phyloP scores from a whole-genome alignment of 306 rosid species.

The Mucuna pruriens region DNA sequence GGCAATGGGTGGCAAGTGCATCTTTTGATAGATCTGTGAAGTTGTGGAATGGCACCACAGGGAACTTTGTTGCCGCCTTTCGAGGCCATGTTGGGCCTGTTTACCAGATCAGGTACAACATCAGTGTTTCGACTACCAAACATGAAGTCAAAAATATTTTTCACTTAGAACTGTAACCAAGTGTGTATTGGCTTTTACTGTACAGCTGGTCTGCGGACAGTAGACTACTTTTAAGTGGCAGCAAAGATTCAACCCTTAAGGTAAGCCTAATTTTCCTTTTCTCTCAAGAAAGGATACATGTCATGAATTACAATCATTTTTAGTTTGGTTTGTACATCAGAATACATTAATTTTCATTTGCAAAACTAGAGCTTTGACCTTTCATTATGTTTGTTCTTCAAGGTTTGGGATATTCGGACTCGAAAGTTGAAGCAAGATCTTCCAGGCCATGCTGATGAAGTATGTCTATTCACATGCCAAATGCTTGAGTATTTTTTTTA shows the following conservation, averaged over 20 bases:
- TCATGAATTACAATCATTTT: constrained; percentile 16
- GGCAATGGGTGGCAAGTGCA: constrained; percentile 97
- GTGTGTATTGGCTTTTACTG: constrained; percentile 31
- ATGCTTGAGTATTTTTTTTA: not conserved
- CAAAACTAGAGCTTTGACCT: constrained; percentile 17
- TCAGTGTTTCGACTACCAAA: constrained; percentile 11
- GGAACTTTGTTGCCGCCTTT: constrained; percentile 79
- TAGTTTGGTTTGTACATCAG: not conserved
- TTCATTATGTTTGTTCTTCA: constrained; percentile 20
- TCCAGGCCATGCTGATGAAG: constrained; percentile 98
- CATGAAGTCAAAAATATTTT: not conserved
- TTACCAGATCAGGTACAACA: constrained; percentile 81
- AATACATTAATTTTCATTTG: constrained; percentile 2
- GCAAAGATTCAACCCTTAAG: constrained; percentile 95
- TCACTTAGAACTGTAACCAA: constrained; percentile 34
- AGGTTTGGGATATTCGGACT: constrained; percentile 95
- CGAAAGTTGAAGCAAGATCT: constrained; percentile 88
- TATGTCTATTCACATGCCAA: constrained; percentile 41
- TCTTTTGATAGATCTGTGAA: constrained; percentile 96
- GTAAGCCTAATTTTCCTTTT: constrained; percentile 44
- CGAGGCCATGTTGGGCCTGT: constrained; percentile 96
- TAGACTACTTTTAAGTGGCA: constrained; percentile 89
- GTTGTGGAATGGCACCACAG: constrained; percentile 86
- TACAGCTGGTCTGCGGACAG: constrained; percentile 98
- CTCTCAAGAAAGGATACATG: not conserved